Evolutionary conservation across 108 stramenopile species (phyloP).

Genomic region (Conticribra weissflogii): DNA sequence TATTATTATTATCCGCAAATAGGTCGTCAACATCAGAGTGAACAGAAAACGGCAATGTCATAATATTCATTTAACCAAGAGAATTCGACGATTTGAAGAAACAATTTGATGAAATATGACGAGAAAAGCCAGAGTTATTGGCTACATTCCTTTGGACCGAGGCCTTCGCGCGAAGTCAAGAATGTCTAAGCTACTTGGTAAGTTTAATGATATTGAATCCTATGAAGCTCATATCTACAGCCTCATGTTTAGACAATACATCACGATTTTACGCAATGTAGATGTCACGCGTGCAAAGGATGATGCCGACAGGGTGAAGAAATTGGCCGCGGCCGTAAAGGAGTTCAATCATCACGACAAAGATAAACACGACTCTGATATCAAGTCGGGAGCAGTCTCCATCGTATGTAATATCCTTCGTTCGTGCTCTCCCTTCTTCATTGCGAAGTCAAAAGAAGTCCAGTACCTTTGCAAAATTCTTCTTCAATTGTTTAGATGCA

Average conservation of each 20-base stretch:
- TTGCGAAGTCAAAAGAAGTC: conserved; percentile 32
- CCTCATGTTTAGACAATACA: neutral
- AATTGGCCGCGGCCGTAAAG: conserved; percentile 14
- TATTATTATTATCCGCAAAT: no score
- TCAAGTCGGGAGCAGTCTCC: conserved; percentile 32
- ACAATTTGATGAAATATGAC: conserved; percentile 11
- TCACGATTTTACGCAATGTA: conserved; percentile 3
- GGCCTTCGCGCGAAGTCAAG: conserved; percentile 25
- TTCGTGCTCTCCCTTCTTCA: conserved; percentile 41
- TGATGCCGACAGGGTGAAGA: conserved; percentile 30
- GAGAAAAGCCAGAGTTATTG: conserved; percentile 28
- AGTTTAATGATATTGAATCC: neutral
- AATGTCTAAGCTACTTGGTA: conserved; percentile 38
- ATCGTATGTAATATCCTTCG: conserved; percentile 39
- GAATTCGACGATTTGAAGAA: no score
- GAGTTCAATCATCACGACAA: conserved; percentile 36
- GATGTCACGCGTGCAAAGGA: conserved; percentile 35
- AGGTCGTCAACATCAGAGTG: no score
- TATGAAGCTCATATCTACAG: neutral
- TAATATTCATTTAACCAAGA: no score
- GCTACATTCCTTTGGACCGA: conserved; percentile 39
- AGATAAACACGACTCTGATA: conserved; percentile 30
- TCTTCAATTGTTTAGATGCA: conserved; percentile 33
- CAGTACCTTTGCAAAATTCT: conserved; percentile 17
- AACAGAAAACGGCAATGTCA: no score